Conservation (phyloP, 345 rosid genomes). For the Populus tremula region DNA sequence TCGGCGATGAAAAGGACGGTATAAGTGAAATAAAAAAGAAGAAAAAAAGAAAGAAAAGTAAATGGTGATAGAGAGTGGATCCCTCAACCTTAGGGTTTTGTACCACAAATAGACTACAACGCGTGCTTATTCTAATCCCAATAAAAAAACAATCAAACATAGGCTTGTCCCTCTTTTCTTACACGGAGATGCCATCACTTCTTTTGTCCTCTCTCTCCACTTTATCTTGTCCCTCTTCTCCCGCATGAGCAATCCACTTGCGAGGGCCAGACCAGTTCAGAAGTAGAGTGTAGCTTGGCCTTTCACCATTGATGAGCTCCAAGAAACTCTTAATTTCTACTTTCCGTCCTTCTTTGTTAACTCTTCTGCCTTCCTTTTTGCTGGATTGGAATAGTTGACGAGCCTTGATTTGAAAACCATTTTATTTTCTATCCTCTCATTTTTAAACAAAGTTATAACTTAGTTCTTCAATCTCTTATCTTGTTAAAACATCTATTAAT, state of each 20-base stretch:
- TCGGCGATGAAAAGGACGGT: background rate
- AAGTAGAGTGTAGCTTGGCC: too few relatives aligned
- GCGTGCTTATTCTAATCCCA: constrained; percentile 37
- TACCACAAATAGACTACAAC: constrained; percentile 36
- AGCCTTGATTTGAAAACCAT: too few relatives aligned
- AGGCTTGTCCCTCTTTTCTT: background rate
- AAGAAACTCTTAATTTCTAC: background rate
- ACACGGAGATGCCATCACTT: constrained; percentile 11
- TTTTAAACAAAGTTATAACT: too few relatives aligned
- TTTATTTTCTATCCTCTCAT: too few relatives aligned
- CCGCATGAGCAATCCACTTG: background rate
- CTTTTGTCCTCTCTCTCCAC: background rate
- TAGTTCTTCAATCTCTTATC: too few relatives aligned
- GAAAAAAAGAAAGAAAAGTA: background rate
- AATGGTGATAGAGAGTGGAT: background rate
- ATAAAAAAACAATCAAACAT: background rate
- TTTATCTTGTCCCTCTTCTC: background rate
- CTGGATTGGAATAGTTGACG: background rate
- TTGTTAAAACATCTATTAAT: too few relatives aligned
- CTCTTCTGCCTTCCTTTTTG: background rate
- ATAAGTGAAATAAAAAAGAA: background rate
- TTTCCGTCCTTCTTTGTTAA: background rate
- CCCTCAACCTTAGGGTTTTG: constrained; percentile 23
- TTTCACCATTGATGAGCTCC: background rate
- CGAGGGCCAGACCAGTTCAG: background rate